A percentile compares a stretch with the other conserved stretches of the same genome.
phyloP scores from a whole-genome alignment of 805 yeast genomes.

The Barnettozyma sucrosica region DNA sequence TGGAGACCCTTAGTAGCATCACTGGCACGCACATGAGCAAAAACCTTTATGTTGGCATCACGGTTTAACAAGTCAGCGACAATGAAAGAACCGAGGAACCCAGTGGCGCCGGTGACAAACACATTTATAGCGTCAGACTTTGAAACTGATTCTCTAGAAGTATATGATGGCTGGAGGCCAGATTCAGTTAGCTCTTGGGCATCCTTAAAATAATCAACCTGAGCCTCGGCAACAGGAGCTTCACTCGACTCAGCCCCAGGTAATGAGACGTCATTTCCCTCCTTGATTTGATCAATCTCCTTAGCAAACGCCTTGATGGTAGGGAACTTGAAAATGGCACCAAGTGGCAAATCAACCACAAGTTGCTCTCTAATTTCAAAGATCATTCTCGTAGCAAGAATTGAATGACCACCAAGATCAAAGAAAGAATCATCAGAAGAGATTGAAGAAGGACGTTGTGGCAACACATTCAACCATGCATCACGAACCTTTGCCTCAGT shows the following conservation, averaged over 20 bases:
- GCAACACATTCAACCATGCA: constrained; percentile 81
- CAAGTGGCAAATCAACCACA: constrained; percentile 79
- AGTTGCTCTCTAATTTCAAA: constrained; percentile 80
- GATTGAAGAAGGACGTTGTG: constrained; percentile 75
- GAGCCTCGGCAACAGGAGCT: constrained; percentile 27
- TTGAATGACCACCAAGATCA: constrained; percentile 97
- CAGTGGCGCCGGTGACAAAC: constrained; percentile 93
- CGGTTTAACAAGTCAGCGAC: constrained; percentile 69
- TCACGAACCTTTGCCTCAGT: constrained; percentile 68
- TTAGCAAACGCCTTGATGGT: constrained; percentile 74
- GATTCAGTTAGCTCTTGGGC: constrained; percentile 48
- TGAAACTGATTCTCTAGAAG: constrained; percentile 34
- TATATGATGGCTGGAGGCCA: constrained; percentile 39
- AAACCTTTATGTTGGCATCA: constrained; percentile 49
- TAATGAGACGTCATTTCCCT: constrained; percentile 42
- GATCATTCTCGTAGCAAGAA: constrained; percentile 94
- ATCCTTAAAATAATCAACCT: constrained; percentile 59
- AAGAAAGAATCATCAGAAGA: constrained; percentile 84
- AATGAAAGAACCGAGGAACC: constrained; percentile 90
- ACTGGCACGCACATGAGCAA: constrained; percentile 88
- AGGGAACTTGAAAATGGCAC: constrained; percentile 85
- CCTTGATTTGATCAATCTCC: constrained; percentile 55
- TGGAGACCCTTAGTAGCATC: constrained; percentile 63
- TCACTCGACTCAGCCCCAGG: constrained; percentile 27
- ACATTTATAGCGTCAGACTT: constrained; percentile 44